Conservation (phyloP, 495 filamentous ascomycete genomes). For the Cercophora scortea region DNA sequence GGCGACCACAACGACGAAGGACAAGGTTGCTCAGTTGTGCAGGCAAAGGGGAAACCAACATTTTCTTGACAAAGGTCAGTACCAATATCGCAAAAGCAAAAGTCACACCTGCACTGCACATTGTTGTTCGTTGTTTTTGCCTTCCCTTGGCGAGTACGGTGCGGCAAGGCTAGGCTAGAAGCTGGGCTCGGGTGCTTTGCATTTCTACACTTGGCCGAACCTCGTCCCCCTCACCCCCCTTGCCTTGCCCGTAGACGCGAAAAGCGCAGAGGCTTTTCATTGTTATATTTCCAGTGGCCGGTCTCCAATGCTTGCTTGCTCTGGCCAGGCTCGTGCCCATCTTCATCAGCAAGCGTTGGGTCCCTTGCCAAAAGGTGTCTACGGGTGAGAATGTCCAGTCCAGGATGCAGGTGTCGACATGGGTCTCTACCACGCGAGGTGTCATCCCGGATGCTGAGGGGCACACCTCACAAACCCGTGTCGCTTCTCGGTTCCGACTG, state of each 20-base stretch:
- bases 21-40: neutral
- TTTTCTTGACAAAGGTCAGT: slow-evolving; percentile 17
- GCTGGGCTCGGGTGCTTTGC: too few species aligned
- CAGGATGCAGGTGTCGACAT: neutral
- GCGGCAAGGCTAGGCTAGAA: neutral
- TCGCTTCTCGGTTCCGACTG: slow-evolving; percentile 16
- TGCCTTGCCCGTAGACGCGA: neutral
- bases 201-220: too few species aligned
- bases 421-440: slow-evolving; percentile 7
- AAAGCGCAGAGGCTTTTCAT: neutral
- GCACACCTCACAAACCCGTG: slow-evolving; percentile 3
- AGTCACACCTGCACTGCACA: neutral
- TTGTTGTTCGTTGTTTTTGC: neutral
- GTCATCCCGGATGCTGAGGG: slow-evolving; percentile 13
- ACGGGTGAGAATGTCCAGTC: neutral
- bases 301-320: too few species aligned
- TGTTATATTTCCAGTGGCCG: too few species aligned
- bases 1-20: neutral
- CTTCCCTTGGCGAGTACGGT: neutral
- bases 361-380: neutral
- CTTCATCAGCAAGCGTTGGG: neutral
- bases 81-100: slow-evolving; percentile 15
- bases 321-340: too few species aligned
- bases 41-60: neutral
- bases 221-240: neutral